Base-by-base conservation (phyloP, 352 stramenopile genomes). In the Thalassiosira mediterranea region DNA sequence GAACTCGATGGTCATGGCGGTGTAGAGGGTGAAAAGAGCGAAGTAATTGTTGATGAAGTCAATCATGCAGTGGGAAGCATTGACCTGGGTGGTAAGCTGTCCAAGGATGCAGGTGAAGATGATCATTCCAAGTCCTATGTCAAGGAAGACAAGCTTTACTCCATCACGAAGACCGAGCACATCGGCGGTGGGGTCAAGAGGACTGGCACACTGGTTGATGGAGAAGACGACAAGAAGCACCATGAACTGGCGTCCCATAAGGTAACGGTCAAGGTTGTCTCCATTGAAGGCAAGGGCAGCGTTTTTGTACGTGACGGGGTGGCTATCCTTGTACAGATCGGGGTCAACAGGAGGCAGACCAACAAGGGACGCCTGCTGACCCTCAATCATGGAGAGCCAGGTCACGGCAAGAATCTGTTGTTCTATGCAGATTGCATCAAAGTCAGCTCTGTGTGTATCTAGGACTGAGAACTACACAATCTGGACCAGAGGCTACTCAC, bases 161-260 rank as follows among this genome's bases (percentile, higher is more conserved):
- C 23, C 13, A 32, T 59, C 49, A 25, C 44, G 46, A 46, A 84
- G 26, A 13, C 59, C 53, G 28, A 84, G 54, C 11, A 81, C 69
- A 46, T 52, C 42, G 42, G 62, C 47, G 38, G 54, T 51, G 11
- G 37, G 60, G 10, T 62, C 46, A 17, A 82, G 38, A 17, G 75
- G 56, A 34, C 68, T 58, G 15, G 49, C 47, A 47, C 56, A 79
- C 58, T 81, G 56, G 76, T 86, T 86, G 32, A 83, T 66, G 0
- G 81, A 19, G 49, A 88, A 88, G 10, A 89, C 64, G 0, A 84
- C 67, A 13, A 89, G 44, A 3, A 88, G 59, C 17, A 88, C 79
- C 53, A 89, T 75, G 64, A 88, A 89, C 62, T 89, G 83, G 56
- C 83, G 53, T 49, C 83, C 83, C 54, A 87, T 76, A 23, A 89